Conservation (phyloP, 2,329 filamentous ascomycete species). For the Dryadomyces quercivorus region DNA sequence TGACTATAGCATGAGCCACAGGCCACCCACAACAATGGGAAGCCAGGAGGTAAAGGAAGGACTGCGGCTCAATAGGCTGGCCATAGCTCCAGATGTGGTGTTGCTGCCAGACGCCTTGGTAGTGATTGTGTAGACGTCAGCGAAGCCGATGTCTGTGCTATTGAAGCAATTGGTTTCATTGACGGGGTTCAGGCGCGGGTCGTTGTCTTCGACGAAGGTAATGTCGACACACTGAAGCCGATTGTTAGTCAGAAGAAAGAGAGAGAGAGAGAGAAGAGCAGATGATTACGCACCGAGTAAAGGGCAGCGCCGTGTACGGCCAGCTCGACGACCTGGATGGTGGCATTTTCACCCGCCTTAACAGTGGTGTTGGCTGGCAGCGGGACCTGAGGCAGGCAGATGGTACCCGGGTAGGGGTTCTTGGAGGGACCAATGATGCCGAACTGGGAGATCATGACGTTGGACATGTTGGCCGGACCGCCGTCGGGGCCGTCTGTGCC, state of each 20-base stretch:
- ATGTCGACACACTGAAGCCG: constrained; percentile 69
- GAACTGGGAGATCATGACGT: constrained; percentile 68
- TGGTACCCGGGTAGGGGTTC: constrained; percentile 72
- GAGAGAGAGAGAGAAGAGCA: not conserved
- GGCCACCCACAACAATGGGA: constrained; percentile 25
- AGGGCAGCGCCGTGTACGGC: constrained; percentile 75
- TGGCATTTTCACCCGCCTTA: constrained; percentile 74
- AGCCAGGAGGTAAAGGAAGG: constrained; percentile 11
- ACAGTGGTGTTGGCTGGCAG: constrained; percentile 61
- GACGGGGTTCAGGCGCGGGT: constrained; percentile 54
- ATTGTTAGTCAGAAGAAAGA: not conserved
- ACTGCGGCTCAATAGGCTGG: constrained; percentile 16
- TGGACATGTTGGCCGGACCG: constrained; percentile 77
- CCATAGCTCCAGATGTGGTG: constrained; percentile 19
- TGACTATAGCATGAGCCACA: constrained; percentile 27
- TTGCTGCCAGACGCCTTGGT: constrained; percentile 23
- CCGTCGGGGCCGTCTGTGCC: constrained; percentile 51
- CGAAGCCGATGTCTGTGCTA: constrained; percentile 63
- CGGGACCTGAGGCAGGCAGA: constrained; percentile 84
- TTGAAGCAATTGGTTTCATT: constrained; percentile 84
- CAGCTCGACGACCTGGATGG: constrained; percentile 76
- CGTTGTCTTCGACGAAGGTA: constrained; percentile 69
- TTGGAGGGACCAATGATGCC: constrained; percentile 73
- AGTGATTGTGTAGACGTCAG: constrained; percentile 61
- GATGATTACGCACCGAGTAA: constrained; percentile 51